Conservation (phyloP, 768 basidiomycete species). For the Hericium erinaceus region DNA sequence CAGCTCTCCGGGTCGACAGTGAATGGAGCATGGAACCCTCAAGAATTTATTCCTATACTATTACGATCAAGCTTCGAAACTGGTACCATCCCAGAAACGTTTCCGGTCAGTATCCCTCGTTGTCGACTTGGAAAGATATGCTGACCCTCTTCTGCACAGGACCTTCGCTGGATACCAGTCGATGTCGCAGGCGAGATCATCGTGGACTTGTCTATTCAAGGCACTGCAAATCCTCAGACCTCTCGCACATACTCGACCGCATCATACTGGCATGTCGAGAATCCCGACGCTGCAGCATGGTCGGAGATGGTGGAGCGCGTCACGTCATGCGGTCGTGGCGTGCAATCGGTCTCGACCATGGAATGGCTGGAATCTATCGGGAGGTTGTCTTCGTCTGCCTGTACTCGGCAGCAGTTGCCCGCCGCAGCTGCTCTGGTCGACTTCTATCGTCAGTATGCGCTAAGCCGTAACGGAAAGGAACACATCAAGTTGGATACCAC, state of each 20-base stretch:
- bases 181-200: not conserved
- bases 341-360: not conserved
- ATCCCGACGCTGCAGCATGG: not conserved
- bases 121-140: fast-evolving
- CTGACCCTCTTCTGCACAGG: too few species aligned
- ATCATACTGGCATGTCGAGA: not conserved
- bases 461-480: not conserved
- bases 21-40: not conserved
- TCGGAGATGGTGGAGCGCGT: not conserved
- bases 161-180: not conserved
- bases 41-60: not conserved
- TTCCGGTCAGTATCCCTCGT: not conserved
- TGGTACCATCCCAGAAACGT: not conserved
- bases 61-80: not conserved
- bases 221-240: not conserved
- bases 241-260: not conserved
- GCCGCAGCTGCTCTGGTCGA: not conserved
- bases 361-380: not conserved
- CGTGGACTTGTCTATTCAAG: not conserved
- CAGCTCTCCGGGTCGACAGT: not conserved
- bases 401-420: not conserved
- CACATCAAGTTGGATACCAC: not conserved
- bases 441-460: not conserved
- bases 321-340: not conserved
- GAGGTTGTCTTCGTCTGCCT: not conserved